phyloP scores from a whole-genome alignment of 345 rosid species.

The Nephelium lappaceum region DNA sequence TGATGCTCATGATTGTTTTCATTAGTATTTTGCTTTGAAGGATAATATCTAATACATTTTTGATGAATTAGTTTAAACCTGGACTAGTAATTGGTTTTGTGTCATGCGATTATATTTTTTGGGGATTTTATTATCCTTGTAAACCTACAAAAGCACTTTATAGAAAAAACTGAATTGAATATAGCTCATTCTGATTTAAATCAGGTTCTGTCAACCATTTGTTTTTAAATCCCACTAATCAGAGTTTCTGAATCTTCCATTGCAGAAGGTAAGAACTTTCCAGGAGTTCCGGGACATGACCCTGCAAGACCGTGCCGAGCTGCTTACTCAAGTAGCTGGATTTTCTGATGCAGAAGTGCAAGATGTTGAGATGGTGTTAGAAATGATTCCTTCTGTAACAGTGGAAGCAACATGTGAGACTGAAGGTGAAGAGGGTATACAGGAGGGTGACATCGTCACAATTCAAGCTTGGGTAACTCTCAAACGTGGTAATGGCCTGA shows the following conservation, averaged over 20 bases:
- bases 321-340: slow-evolving; percentile 82
- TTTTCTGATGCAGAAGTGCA: slow-evolving; percentile 64
- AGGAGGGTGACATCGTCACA: slow-evolving; percentile 90
- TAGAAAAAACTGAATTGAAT: neutral
- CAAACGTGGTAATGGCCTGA: slow-evolving; percentile 73
- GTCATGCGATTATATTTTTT: neutral
- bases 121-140: neutral
- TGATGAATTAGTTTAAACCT: neutral
- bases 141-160: neutral
- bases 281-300: slow-evolving; percentile 82
- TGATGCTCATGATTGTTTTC: neutral
- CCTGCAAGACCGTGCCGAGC: slow-evolving; percentile 67
- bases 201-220: slow-evolving; percentile 1
- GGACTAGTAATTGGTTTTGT: neutral
- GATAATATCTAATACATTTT: neutral
- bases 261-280: slow-evolving; percentile 92
- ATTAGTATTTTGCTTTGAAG: neutral
- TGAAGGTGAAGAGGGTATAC: slow-evolving; percentile 96
- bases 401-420: slow-evolving; percentile 90
- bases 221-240: neutral
- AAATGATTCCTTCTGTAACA: slow-evolving; percentile 90
- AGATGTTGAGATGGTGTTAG: slow-evolving; percentile 82
- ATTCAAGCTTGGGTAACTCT: slow-evolving; percentile 89
- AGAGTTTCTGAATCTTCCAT: slow-evolving; percentile 11
- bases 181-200: neutral